phyloP scores from a whole-genome alignment of 2,329 filamentous ascomycete genomes.

The Pestalotiopsis sp. region DNA sequence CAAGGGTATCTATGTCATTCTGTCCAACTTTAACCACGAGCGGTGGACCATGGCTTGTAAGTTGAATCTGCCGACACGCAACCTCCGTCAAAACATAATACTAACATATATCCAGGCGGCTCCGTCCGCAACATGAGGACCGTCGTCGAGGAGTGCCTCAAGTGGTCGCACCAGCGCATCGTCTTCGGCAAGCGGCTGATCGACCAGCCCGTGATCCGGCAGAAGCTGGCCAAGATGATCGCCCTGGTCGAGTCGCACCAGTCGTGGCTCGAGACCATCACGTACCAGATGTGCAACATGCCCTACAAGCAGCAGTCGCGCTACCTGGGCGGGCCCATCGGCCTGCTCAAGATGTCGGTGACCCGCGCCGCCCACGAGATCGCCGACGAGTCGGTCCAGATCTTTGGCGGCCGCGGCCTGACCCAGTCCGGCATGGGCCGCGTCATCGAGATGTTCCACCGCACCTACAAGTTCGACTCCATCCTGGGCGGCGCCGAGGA shows the following conservation, averaged over 20 bases:
- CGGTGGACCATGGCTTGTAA: constrained; percentile 74
- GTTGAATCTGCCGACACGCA: constrained; percentile 23
- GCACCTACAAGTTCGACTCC: constrained; percentile 81
- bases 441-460: constrained; percentile 81
- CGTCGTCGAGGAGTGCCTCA: constrained; percentile 72
- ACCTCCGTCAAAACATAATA: neutral
- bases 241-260: constrained; percentile 80
- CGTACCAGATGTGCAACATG: constrained; percentile 89
- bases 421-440: constrained; percentile 84
- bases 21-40: constrained; percentile 90
- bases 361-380: constrained; percentile 81
- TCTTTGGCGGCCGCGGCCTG: constrained; percentile 80
- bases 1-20: constrained; percentile 82
- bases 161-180: constrained; percentile 85
- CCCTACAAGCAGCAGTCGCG: constrained; percentile 75
- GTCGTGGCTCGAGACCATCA: constrained; percentile 82
- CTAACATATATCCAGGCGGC: constrained; percentile 23
- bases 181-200: constrained; percentile 84
- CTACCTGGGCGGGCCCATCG: constrained; percentile 79
- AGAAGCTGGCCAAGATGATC: constrained; percentile 91
- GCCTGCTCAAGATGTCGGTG: constrained; percentile 76
- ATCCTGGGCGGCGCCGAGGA: constrained; percentile 83
- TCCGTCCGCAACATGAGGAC: constrained; percentile 36
- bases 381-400: constrained; percentile 81
- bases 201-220: constrained; percentile 79